Evolutionary conservation across 78 protist genomes (phyloP).

Genomic region (Diacronema lutheri): DNA sequence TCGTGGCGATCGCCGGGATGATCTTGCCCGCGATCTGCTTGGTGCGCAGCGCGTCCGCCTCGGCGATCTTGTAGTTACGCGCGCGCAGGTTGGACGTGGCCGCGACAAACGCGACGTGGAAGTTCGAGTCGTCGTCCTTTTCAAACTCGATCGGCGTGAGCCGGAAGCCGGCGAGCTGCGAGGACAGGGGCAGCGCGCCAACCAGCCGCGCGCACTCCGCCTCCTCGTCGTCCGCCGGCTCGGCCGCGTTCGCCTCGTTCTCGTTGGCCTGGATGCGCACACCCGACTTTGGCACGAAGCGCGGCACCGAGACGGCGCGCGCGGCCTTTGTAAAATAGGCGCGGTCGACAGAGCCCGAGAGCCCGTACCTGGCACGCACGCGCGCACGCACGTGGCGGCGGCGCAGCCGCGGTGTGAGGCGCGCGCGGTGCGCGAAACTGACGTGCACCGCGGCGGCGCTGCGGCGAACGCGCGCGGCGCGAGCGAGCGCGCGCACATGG

Average conservation of each 20-base stretch:
- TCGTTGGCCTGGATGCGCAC: conserved; percentile 66
- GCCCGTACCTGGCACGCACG: not conserved
- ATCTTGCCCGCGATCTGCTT: conserved; percentile 97
- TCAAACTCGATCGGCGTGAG: conserved; percentile 33
- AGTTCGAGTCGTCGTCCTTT: conserved; percentile 97
- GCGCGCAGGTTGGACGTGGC: conserved; percentile 97
- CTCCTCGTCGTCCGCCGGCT: not conserved
- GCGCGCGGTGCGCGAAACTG: too few relatives aligned
- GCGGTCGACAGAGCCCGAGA: conserved; percentile 18
- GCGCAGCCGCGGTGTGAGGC: not conserved
- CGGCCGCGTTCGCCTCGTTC: not conserved
- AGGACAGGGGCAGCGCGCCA: conserved; percentile 15
- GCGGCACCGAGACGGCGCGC: conserved; percentile 74
- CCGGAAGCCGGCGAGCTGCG: conserved; percentile 28
- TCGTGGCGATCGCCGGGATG: conserved; percentile 99
- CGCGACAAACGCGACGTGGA: conserved; percentile 97
- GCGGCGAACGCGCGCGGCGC: not conserved
- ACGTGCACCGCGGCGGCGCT: too few relatives aligned
- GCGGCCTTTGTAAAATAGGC: conserved; percentile 1
- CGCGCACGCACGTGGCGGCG: not conserved
- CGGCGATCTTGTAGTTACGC: conserved; percentile 84
- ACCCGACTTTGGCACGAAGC: conserved; percentile 73
- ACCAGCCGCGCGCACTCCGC: not conserved
- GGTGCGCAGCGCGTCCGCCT: conserved; percentile 66
- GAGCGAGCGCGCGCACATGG: conserved; percentile 31